A percentile compares a stretch with the other conserved stretches of the same genome.
Conservation (phyloP, 129 eudicot genomes). For the Ambrosia trifida region DNA sequence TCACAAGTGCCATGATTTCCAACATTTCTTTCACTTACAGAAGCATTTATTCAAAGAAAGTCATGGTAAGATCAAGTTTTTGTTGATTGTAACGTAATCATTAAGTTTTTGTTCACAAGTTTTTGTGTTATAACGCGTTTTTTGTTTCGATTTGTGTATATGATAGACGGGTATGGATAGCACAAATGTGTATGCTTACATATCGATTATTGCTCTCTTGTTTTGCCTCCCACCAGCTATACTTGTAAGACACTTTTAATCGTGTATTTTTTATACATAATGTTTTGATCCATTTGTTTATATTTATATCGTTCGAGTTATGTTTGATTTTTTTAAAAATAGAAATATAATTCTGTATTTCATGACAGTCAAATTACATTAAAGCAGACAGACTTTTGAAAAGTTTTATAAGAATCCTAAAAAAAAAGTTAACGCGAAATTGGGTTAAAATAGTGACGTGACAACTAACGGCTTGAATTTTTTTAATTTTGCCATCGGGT, state of each 20-base stretch:
- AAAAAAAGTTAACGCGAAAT: no score
- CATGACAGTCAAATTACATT: no score
- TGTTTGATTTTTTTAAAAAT: no score
- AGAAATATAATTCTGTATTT: no score
- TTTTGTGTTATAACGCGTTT: neutral
- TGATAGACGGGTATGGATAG: slow-evolving; percentile 65
- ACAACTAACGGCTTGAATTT: no score
- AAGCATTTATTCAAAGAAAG: slow-evolving; percentile 64
- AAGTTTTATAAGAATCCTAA: no score
- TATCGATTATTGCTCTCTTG: slow-evolving; percentile 56
- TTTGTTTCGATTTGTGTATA: slow-evolving; percentile 11
- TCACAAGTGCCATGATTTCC: slow-evolving; percentile 63
- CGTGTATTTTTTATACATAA: neutral
- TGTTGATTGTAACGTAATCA: neutral
- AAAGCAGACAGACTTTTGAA: no score
- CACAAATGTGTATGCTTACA: slow-evolving; percentile 62
- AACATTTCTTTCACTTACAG: slow-evolving; percentile 61
- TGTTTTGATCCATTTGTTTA: neutral
- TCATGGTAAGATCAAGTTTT: slow-evolving; percentile 44
- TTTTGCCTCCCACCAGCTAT: slow-evolving; percentile 67
- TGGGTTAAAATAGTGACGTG: no score
- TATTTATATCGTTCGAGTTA: neutral
- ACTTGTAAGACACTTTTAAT: slow-evolving; percentile 42
- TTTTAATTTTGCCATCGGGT: no score
- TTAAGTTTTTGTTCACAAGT: no score